Percentiles rank a stretch among this genome's conserved stretches.
Conservation (phyloP, 2,329 filamentous ascomycete genomes). For the Nectriaceae sp. region DNA sequence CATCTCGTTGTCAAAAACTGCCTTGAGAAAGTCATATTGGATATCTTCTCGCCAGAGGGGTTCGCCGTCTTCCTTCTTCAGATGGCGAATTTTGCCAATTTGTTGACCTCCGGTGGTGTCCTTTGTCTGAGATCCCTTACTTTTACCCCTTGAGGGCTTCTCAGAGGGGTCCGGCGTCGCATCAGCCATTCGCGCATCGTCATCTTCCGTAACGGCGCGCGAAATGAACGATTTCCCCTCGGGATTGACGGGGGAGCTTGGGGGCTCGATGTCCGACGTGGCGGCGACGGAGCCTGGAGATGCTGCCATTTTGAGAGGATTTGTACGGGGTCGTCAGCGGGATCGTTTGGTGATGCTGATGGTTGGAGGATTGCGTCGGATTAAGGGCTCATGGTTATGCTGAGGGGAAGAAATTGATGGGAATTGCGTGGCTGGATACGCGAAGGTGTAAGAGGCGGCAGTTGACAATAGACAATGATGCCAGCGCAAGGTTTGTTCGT, state of each 20-base stretch:
- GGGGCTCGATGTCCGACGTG: conserved; percentile 48
- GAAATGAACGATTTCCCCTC: conserved; percentile 51
- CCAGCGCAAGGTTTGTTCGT: background rate
- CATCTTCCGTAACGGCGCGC: conserved; percentile 48
- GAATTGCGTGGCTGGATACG: background rate
- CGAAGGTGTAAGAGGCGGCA: background rate
- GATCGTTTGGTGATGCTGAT: background rate
- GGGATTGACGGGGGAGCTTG: conserved; percentile 46
- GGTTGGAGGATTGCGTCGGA: conserved; percentile 1
- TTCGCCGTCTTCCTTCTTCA: conserved; percentile 88
- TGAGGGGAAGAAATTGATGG: background rate
- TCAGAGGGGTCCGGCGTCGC: conserved; percentile 46
- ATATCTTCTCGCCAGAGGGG: conserved; percentile 87
- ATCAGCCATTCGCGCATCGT: conserved; percentile 45
- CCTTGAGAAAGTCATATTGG: conserved; percentile 81
- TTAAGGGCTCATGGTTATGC: conserved; percentile 19
- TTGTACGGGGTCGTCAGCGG: conserved; percentile 6
- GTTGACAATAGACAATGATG: background rate
- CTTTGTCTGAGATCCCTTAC: conserved; percentile 36
- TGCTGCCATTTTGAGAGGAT: conserved; percentile 35
- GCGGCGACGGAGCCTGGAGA: conserved; percentile 43
- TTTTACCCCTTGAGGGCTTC: conserved; percentile 40
- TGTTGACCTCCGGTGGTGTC: conserved; percentile 39
- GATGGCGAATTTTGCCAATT: conserved; percentile 74
- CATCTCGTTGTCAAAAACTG: conserved; percentile 74